A percentile compares a stretch with the other conserved stretches of the same genome.
These are phyloP conservation scores for Lactarius evosmus DNA, from an alignment of 768 basidiomycete genomes.

Conservation along the genomic window DNA sequence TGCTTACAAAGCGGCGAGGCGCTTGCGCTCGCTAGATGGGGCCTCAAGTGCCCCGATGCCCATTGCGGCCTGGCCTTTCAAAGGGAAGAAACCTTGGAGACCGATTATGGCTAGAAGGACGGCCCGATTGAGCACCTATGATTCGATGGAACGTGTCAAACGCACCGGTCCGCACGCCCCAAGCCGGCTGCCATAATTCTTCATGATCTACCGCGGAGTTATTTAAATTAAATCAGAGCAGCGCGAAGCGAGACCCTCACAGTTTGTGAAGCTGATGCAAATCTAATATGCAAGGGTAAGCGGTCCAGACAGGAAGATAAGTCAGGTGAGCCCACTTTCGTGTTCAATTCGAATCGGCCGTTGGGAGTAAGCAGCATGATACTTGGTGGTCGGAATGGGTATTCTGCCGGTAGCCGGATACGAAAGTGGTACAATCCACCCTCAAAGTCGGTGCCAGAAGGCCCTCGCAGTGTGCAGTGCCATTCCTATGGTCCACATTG, in stretches of 20 bases:
- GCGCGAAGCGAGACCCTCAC: conserved; percentile 43
- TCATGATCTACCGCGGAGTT: conserved; percentile 68
- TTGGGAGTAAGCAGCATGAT: conserved; percentile 96
- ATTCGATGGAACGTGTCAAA: not conserved
- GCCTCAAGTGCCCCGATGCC: conserved; percentile 88
- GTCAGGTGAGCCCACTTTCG: conserved; percentile 61
- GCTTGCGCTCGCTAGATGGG: conserved; percentile 68
- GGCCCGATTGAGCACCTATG: not conserved
- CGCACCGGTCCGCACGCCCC: conserved; percentile 93
- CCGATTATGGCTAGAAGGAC: conserved; percentile 68
- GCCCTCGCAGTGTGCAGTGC: conserved; percentile 96
- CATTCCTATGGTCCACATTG: conserved; percentile 57
- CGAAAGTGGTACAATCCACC: conserved; percentile 97
- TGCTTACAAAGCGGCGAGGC: conserved; percentile 71
- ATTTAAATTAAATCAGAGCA: conserved; percentile 29
- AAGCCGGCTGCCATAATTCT: conserved; percentile 97
- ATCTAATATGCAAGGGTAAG: conserved; percentile 48
- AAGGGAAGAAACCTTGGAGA: conserved; percentile 83
- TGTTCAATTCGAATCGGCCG: conserved; percentile 94
- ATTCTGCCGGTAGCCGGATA: conserved; percentile 85
- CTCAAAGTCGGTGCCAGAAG: conserved; percentile 85
- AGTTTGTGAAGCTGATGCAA: conserved; percentile 90
- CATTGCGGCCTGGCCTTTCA: conserved; percentile 82
- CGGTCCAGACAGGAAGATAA: not conserved
- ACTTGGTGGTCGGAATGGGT: conserved; percentile 94